Percentiles rank a stretch among this genome's conserved stretches.
Evolutionary conservation across 768 basidiomycete species (phyloP).

Genomic region (Vararia minispora): DNA sequence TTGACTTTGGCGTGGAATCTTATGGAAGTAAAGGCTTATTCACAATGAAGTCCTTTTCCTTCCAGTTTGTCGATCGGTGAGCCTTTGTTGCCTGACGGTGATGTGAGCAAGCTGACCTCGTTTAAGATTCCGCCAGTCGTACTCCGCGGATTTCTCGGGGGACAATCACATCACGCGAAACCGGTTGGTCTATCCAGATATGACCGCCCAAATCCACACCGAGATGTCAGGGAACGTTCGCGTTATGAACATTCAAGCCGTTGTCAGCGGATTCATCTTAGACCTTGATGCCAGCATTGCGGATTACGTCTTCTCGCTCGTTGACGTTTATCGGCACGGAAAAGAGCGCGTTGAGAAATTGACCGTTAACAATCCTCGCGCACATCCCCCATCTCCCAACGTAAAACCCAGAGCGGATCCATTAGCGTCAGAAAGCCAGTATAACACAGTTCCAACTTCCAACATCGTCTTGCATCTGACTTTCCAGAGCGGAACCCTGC

Average conservation of each 20-base stretch:
- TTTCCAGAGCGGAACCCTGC: conserved; percentile 80
- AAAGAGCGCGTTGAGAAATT: conserved; percentile 66
- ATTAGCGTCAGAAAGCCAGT: conserved; percentile 13
- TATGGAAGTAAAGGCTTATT: conserved; percentile 77
- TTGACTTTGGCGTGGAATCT: conserved; percentile 61
- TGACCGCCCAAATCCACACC: conserved; percentile 64
- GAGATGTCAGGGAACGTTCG: conserved; percentile 36
- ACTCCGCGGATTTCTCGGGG: conserved; percentile 57
- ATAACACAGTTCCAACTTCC: conserved; percentile 38
- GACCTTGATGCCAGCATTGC: conserved; percentile 78
- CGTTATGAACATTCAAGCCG: conserved; percentile 50
- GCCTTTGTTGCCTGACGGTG: conserved; percentile 11
- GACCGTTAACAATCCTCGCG: conserved; percentile 41
- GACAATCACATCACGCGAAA: conserved; percentile 61
- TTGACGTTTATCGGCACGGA: conserved; percentile 78
- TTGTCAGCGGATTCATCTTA: conserved; percentile 75
- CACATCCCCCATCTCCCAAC: too few relatives aligned
- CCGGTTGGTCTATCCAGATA: conserved; percentile 66
- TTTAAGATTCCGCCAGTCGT: conserved; percentile 67
- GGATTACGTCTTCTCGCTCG: conserved; percentile 66
- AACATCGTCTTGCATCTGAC: conserved; percentile 55
- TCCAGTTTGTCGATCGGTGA: conserved; percentile 79
- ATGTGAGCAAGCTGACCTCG: neutral
- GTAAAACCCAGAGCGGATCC: neutral
- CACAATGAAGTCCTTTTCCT: conserved; percentile 57